Evolutionary conservation across 83 land plant genomes (phyloP), one percentile per base, ranked within the genome.

Genomic region (Thuja plicata): DNA sequence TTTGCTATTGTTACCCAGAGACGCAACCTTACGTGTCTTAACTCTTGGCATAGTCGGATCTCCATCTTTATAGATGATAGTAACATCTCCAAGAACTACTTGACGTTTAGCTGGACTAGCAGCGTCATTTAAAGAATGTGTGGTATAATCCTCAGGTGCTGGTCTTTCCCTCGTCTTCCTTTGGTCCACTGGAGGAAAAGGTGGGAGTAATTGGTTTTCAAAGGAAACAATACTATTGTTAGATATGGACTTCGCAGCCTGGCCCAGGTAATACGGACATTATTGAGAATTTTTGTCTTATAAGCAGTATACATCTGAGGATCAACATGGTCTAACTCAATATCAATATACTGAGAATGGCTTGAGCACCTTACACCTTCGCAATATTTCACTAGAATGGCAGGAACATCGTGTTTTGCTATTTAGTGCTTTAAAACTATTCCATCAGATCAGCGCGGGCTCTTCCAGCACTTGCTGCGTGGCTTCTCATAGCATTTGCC

Each of bases 221-320:
- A 0, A 10, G 35, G 79, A 76, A 76, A 30, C 78, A 30, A 15
- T 16, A 35, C 35, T 12, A 35, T 66, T 8, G n/a, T 35, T 34
- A 12, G 79, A 76, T 76, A 19, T 35, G 5, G 79, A 32, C 38
- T 76, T 76, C 12, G 40, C 79, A 76, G 40, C 79, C 38, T 76
- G 17, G 79, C 79, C 38, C 79, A 40, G 17, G 79, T 76, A 76
- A 76, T 34, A 5, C 79, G 79, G 17, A 76, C 38, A 76, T 66
- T 66, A 27, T 35, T 76, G 40, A 35, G 30, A 27, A 83, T 83
- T n/a, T 83, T 35, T 27, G 85, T 45, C 1, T 55, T 55, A 83
- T 83, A 83, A 43, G 52, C 48, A 45, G 85, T n/a, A 48, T 55
- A 83, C 85, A 83, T 83, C 16, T 83, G 55, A 83, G 55, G 85